A percentile compares a stretch with the other conserved stretches of the same genome.
Evolutionary conservation across 148 eudicot species (phyloP).

Genomic region (Cornus florida): DNA sequence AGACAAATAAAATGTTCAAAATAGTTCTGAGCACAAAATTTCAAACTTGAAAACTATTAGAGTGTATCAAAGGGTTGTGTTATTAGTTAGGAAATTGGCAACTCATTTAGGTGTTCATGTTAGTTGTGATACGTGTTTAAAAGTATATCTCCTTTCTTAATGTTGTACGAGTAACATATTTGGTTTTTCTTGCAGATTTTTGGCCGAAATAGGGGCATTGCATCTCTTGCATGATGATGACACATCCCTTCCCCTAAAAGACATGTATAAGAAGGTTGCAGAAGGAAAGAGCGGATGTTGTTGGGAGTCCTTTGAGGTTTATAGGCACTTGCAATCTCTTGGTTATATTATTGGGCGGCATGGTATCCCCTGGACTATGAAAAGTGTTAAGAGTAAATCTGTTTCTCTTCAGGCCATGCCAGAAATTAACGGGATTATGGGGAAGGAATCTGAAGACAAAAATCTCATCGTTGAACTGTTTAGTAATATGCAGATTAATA

Average conservation of each 20-base stretch:
- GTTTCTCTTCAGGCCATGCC: slow-evolving; percentile 19
- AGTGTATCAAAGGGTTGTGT: too few species aligned
- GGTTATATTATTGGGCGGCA: slow-evolving; percentile 83
- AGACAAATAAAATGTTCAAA: too few species aligned
- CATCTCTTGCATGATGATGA: slow-evolving; percentile 47
- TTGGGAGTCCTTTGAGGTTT: slow-evolving; percentile 82
- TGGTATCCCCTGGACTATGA: slow-evolving; percentile 64
- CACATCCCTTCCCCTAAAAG: slow-evolving; percentile 36
- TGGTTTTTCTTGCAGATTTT: slow-evolving; percentile 39
- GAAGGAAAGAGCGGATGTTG: slow-evolving; percentile 49
- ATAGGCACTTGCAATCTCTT: slow-evolving; percentile 71
- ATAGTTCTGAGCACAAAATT: too few species aligned
- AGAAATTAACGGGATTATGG: slow-evolving; percentile 5
- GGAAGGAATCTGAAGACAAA: slow-evolving; percentile 18
- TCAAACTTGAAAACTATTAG: not conserved
- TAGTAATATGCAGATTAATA: slow-evolving; percentile 44
- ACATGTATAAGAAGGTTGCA: slow-evolving; percentile 62
- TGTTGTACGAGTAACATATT: not conserved
- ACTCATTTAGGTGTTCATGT: not conserved
- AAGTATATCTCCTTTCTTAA: not conserved
- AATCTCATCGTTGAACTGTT: slow-evolving; percentile 38
- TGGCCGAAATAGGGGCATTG: slow-evolving; percentile 80
- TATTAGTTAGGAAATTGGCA: too few species aligned
- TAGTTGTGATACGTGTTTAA: not conserved
- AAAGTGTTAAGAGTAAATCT: slow-evolving; percentile 30